These are phyloP conservation scores for Pseudoperonospora humuli DNA, from an alignment of 352 stramenopile species.

Conservation along the genomic window DNA sequence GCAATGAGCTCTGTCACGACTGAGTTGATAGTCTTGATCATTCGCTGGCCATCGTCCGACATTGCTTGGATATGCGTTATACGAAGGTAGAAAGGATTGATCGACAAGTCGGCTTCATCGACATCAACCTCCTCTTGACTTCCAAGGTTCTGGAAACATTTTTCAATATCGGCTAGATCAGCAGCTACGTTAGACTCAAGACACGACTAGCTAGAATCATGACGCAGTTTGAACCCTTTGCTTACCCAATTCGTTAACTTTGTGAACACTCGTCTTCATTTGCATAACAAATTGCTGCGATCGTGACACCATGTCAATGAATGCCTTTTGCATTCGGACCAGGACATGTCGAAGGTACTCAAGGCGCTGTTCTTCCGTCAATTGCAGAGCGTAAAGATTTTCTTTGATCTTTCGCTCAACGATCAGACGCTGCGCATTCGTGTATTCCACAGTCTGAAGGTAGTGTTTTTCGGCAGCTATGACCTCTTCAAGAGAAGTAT, in stretches of 20 bases:
- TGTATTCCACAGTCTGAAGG: constrained; percentile 51
- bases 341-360: constrained; percentile 76
- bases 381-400: constrained; percentile 70
- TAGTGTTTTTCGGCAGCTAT: constrained; percentile 65
- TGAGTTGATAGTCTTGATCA: constrained; percentile 41
- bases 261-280: constrained; percentile 40
- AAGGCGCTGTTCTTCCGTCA: constrained; percentile 77
- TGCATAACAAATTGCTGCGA: constrained; percentile 37
- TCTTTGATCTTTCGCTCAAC: constrained; percentile 69
- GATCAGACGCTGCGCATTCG: constrained; percentile 55
- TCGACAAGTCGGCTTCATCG: constrained; percentile 36
- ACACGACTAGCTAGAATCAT: neutral
- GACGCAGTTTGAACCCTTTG: neutral
- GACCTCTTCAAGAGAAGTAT: constrained; percentile 55
- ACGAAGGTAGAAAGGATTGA: constrained; percentile 56
- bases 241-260: constrained; percentile 68
- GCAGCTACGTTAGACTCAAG: neutral
- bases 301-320: constrained; percentile 37
- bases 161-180: constrained; percentile 50
- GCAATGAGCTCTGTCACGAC: constrained; percentile 52
- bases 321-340: constrained; percentile 52
- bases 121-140: constrained; percentile 36
- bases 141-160: constrained; percentile 55
- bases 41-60: constrained; percentile 56
- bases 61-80: constrained; percentile 63